Percentiles rank a stretch among this genome's conserved stretches.
Evolutionary conservation across 768 basidiomycete species (phyloP).

Genomic region (Boletus fagicola): DNA sequence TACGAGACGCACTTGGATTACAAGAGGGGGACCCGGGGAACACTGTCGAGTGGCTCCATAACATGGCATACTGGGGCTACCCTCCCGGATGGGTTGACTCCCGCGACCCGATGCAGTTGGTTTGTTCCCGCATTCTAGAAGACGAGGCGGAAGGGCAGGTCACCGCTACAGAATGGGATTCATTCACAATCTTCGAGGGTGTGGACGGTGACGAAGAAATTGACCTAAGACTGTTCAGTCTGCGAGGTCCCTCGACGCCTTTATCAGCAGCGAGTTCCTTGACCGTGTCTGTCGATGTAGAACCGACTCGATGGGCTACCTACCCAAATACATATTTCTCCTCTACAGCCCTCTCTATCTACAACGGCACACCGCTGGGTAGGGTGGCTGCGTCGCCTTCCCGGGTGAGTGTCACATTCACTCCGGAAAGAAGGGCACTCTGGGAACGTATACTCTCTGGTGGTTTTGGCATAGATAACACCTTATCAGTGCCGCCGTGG

Average conservation of each 20-base stretch:
- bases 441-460: conserved; percentile 40
- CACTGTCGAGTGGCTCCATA: conserved; percentile 51
- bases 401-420: conserved; percentile 33
- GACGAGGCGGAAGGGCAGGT: conserved; percentile 18
- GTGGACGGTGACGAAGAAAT: conserved; percentile 38
- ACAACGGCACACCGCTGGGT: conserved; percentile 41
- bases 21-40: conserved; percentile 36
- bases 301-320: conserved; percentile 52
- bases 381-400: conserved; percentile 23
- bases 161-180: conserved; percentile 15
- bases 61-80: conserved; percentile 73
- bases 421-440: conserved; percentile 37
- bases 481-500: conserved; percentile 19
- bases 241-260: conserved; percentile 1
- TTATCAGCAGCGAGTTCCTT: neutral
- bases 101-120: conserved; percentile 52
- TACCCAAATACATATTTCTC: conserved; percentile 63
- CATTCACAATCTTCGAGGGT: conserved; percentile 40
- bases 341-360: conserved; percentile 51
- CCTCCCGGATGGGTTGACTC: conserved; percentile 65
- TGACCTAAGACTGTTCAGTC: conserved; percentile 16
- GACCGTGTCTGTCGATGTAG: neutral
- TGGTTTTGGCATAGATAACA: neutral
- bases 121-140: conserved; percentile 47
- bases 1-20: conserved; percentile 56